phyloP scores from a whole-genome alignment of 805 yeast genomes.

The Suhomyces sp. region DNA sequence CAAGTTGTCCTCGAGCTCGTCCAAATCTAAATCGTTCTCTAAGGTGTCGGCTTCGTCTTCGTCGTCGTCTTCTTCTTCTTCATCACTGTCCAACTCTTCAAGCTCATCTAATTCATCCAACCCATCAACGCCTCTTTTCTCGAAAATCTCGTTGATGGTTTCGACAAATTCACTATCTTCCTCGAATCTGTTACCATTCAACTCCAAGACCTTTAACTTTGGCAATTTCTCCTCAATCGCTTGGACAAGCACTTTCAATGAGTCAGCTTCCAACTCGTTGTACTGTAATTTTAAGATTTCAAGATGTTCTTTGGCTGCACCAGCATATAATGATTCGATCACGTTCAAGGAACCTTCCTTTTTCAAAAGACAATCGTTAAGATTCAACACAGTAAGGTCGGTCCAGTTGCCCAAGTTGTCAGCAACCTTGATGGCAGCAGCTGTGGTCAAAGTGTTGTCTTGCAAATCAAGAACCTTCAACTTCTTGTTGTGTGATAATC shows the following conservation, averaged over 20 bases:
- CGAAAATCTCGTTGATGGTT: slow-evolving; percentile 59
- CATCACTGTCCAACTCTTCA: slow-evolving; percentile 76
- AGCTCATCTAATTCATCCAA: slow-evolving; percentile 92
- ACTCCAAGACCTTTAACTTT: slow-evolving; percentile 63
- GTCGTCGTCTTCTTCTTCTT: slow-evolving; percentile 62
- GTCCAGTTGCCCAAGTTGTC: slow-evolving; percentile 59
- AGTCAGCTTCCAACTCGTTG: slow-evolving; percentile 73
- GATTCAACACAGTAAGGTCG: slow-evolving; percentile 67
- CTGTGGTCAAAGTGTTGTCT: slow-evolving; percentile 87
- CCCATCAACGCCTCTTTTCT: slow-evolving; percentile 72
- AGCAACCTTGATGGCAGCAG: slow-evolving; percentile 55
- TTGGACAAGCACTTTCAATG: slow-evolving; percentile 57
- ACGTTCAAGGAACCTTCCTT: slow-evolving; percentile 67
- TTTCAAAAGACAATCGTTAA: slow-evolving; percentile 86
- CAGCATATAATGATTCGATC: slow-evolving; percentile 44
- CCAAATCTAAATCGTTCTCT: slow-evolving; percentile 54
- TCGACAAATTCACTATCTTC: slow-evolving; percentile 79
- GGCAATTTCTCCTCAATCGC: slow-evolving; percentile 57
- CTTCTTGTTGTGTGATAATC: slow-evolving; percentile 58
- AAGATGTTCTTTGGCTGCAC: slow-evolving; percentile 41
- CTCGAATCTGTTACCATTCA: slow-evolving; percentile 90
- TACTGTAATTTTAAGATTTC: slow-evolving; percentile 72
- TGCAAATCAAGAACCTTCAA: slow-evolving; percentile 79
- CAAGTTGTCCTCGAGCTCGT: slow-evolving; percentile 52
- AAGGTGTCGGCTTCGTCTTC: slow-evolving; percentile 49